Evolutionary conservation across 805 yeast genomes (phyloP), one percentile per base, ranked within the genome.

Genomic region (Priceomyces fermenticarens): DNA sequence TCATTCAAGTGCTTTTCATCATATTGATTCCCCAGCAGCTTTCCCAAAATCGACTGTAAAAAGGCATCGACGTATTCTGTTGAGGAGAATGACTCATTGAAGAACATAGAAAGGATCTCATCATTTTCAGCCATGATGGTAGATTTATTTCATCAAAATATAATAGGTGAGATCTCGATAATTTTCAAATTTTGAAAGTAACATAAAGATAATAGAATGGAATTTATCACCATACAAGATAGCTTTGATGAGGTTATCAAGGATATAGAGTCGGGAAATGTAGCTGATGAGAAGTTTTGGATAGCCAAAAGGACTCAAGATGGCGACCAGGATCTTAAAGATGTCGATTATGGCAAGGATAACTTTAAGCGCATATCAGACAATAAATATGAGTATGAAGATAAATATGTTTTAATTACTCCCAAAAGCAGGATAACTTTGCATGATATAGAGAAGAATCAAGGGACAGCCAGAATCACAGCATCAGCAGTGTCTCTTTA

Each of bases 31-130:
- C 47, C 31, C 9, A 36, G 45, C 23, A 13, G 41, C 40, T 44
- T 32, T 43, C 13, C 30, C 35, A 50, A 30, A 3, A 73, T 64
- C 13, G 72, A 60, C 35, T 75, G 65, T 44, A 80, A 72, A 11
- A 84, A 60, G 2, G 85, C 81, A 54, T 85, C 87, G 13, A 85
- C 72, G 51, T 76, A 85, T 31, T 77, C 78, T 40, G 78, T 75
- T 1, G 88, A 85, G 12, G 75, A 78, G 53, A 83, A 84, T 17
- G 75, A 78, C 14, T 73, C 77, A 46, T 83, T 87, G 45, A 82
- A 80, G 64, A 85, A 85, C 80, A 84, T 83, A 10, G 78, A 62
- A 3, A 83, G 58, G 1, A 82, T 69, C 11, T 77, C 77, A 40
- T 54, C 56, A 10, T 26, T 23, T 7, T 35, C 38, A 13, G 30